A percentile compares a stretch with the other conserved stretches of the same genome.
phyloP scores from a whole-genome alignment of 2,329 filamentous ascomycete genomes.

The Colletotrichum navitas region DNA sequence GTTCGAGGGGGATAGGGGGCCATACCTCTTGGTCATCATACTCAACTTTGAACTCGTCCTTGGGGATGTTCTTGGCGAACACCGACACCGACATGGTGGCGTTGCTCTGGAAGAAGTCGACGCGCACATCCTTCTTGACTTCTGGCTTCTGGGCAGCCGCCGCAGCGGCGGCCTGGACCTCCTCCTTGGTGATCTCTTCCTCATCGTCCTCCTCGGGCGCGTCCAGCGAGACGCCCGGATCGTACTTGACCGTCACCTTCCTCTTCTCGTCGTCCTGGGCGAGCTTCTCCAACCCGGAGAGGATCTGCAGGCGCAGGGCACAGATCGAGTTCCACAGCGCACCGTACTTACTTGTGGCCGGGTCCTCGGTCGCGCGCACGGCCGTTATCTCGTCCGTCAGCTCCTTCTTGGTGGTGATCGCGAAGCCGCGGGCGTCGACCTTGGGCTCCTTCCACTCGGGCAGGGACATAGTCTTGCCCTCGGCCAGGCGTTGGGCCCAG shows the following conservation, averaged over 20 bases:
- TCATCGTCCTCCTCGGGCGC: constrained; percentile 39
- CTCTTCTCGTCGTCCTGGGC: constrained; percentile 59
- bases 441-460: constrained; percentile 50
- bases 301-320: constrained; percentile 61
- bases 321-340: constrained; percentile 57
- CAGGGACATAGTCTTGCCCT: constrained; percentile 53
- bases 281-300: constrained; percentile 59
- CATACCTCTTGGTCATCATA: constrained; percentile 46
- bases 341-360: constrained; percentile 43
- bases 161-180: constrained; percentile 21
- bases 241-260: constrained; percentile 55
- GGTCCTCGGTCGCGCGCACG: constrained; percentile 42
- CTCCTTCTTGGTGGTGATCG: constrained; percentile 54
- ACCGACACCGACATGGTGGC: constrained; percentile 54
- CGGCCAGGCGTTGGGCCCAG: constrained; percentile 62
- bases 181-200: constrained; percentile 46
- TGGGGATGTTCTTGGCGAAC: constrained; percentile 58
- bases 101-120: constrained; percentile 52
- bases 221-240: constrained; percentile 35
- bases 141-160: constrained; percentile 7
- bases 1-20: constrained; percentile 35
- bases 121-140: constrained; percentile 47
- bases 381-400: constrained; percentile 50
- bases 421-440: constrained; percentile 62
- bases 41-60: constrained; percentile 55